Conservation (phyloP, 2,329 filamentous ascomycete genomes). For the Sporothrix humicola region DNA sequence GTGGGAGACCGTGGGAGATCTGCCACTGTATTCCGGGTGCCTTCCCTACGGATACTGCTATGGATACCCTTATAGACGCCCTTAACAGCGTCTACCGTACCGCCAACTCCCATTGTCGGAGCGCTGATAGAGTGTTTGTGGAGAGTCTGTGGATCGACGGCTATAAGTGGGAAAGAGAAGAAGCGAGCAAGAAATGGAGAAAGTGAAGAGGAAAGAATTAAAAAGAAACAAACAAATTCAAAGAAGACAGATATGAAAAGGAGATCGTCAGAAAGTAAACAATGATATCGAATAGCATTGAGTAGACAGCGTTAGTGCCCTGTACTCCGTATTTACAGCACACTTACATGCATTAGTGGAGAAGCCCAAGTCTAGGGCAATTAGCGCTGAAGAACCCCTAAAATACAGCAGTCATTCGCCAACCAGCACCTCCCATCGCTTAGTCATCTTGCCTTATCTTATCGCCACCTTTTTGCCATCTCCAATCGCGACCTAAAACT, state of each 20-base stretch:
- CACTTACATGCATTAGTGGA: not conserved
- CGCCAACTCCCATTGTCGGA: not conserved
- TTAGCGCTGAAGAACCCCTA: not conserved
- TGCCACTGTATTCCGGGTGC: no score
- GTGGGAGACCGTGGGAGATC: no score
- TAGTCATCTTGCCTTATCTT: constrained; percentile 22
- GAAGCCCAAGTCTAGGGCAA: not conserved
- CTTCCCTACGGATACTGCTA: no score
- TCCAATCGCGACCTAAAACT: not conserved
- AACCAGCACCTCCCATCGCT: not conserved
- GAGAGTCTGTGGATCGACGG: not conserved
- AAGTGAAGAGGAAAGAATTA: not conserved
- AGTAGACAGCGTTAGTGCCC: not conserved
- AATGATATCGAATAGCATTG: not conserved
- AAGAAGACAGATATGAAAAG: not conserved
- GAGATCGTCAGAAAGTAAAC: constrained; percentile 14
- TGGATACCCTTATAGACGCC: not conserved
- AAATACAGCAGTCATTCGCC: not conserved
- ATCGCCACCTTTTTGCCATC: constrained; percentile 19
- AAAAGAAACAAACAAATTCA: not conserved
- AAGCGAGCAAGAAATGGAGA: not conserved
- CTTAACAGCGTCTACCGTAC: constrained; percentile 5
- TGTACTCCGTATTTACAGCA: not conserved
- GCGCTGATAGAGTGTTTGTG: not conserved
- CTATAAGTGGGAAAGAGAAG: not conserved